Evolutionary conservation across 345 rosid species (phyloP).

Genomic region (Mercurialis annua): DNA sequence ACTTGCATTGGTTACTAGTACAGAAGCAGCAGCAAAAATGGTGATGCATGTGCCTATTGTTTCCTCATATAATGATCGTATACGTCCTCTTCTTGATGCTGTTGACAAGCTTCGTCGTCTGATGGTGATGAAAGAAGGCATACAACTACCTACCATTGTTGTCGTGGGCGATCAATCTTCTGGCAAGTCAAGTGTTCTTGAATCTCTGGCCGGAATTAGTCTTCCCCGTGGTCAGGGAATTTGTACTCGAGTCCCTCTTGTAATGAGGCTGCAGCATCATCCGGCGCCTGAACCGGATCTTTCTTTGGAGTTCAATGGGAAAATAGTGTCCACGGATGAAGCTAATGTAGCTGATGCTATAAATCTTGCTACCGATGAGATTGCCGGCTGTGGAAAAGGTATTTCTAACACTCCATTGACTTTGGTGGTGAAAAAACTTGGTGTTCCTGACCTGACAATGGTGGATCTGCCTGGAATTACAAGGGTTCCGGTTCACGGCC

Average conservation of each 20-base stretch:
- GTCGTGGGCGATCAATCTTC: conserved; percentile 59
- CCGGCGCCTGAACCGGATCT: conserved; percentile 25
- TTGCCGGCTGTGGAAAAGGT: conserved; percentile 47
- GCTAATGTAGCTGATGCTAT: conserved; percentile 30
- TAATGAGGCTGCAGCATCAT: conserved; percentile 48
- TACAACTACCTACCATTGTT: conserved; percentile 54
- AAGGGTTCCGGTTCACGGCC: conserved; percentile 47
- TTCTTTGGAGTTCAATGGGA: conserved; percentile 35
- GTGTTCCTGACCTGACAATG: conserved; percentile 55
- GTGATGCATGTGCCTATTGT: conserved; percentile 20
- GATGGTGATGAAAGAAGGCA: conserved; percentile 43
- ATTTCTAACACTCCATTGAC: conserved; percentile 42
- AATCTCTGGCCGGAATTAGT: conserved; percentile 49
- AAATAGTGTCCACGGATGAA: conserved; percentile 28
- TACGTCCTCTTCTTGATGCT: conserved; percentile 52
- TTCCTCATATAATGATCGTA: conserved; percentile 37
- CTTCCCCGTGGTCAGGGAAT: conserved; percentile 44
- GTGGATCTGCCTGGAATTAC: conserved; percentile 68
- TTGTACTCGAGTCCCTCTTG: conserved; percentile 55
- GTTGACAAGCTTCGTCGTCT: conserved; percentile 45
- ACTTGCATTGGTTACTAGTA: too few species aligned
- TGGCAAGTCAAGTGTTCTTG: conserved; percentile 52
- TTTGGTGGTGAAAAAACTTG: conserved; percentile 40
- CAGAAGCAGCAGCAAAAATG: too few species aligned
- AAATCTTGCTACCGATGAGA: conserved; percentile 37